Percentiles rank a stretch among this genome's conserved stretches.
Conservation (phyloP, 2,329 filamentous ascomycete genomes). For the Cercospora citrullina region DNA sequence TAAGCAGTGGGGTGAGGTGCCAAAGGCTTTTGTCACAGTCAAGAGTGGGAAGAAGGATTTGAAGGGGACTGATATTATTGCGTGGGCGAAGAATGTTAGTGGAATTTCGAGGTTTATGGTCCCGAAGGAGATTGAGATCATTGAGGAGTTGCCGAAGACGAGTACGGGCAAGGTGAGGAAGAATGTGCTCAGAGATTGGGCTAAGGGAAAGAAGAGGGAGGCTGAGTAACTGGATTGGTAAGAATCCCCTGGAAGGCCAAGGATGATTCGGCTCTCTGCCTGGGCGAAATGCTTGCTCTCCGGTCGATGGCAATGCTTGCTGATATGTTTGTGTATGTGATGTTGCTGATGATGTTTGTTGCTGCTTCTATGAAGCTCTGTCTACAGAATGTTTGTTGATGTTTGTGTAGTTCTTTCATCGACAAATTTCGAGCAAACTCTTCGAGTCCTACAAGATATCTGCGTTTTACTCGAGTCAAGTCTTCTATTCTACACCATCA, state of each 20-base stretch:
- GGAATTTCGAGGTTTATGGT: constrained; percentile 91
- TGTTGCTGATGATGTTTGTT: background rate
- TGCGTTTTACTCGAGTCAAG: background rate
- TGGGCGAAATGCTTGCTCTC: background rate
- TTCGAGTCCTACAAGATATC: background rate
- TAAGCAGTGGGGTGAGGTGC: constrained; percentile 91
- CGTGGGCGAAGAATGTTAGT: constrained; percentile 80
- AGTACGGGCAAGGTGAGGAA: constrained; percentile 97
- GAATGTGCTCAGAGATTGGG: constrained; percentile 87
- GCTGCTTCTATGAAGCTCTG: background rate
- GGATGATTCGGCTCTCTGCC: background rate
- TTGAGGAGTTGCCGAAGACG: constrained; percentile 91
- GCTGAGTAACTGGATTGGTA: background rate
- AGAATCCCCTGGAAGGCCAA: background rate
- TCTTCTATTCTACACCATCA: background rate
- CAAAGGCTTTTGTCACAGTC: constrained; percentile 87
- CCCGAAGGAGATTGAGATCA: constrained; percentile 69
- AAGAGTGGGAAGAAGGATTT: constrained; percentile 59
- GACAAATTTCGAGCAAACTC: background rate
- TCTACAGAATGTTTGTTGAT: background rate
- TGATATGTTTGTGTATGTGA: background rate
- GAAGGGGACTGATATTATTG: constrained; percentile 68
- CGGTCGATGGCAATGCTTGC: background rate
- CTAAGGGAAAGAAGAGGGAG: constrained; percentile 52
- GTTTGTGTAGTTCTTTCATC: background rate